Percentiles rank a stretch among this genome's conserved stretches.
Conservation (phyloP, 805 yeast species). For the Pichia paraexigua region DNA sequence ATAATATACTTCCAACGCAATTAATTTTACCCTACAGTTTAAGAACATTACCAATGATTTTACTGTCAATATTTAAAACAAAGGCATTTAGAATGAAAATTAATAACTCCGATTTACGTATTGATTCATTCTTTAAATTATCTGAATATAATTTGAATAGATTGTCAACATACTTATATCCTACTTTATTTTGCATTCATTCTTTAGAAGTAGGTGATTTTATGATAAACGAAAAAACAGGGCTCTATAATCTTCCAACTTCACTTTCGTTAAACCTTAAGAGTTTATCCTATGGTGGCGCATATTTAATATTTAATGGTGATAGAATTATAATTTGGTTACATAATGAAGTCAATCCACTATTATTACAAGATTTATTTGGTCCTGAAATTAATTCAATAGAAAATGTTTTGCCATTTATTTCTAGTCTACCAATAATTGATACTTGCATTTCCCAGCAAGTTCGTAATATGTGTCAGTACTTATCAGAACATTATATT, state of each 20-base stretch:
- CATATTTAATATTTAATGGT: conserved; percentile 71
- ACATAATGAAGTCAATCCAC: conserved; percentile 58
- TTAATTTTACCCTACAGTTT: conserved; percentile 77
- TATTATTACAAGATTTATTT: conserved; percentile 65
- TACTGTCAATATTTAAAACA: conserved; percentile 64
- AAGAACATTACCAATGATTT: conserved; percentile 57
- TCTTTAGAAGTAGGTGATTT: conserved; percentile 53
- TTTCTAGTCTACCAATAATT: conserved; percentile 59
- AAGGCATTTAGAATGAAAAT: conserved; percentile 48
- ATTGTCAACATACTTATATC: conserved; percentile 64
- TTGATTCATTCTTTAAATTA: conserved; percentile 45
- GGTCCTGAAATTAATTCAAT: conserved; percentile 44
- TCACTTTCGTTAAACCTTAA: conserved; percentile 37
- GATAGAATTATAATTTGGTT: conserved; percentile 52
- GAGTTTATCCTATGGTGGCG: conserved; percentile 55
- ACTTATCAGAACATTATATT: conserved; percentile 37
- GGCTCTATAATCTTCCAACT: conserved; percentile 40
- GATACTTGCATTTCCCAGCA: conserved; percentile 64
- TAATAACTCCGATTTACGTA: conserved; percentile 55
- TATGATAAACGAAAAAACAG: conserved; percentile 34
- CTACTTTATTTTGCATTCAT: conserved; percentile 71
- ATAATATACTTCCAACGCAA: conserved; percentile 45
- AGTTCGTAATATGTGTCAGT: conserved; percentile 54
- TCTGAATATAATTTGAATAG: conserved; percentile 46
- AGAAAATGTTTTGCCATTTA: conserved; percentile 37